Evolutionary conservation across 805 yeast species (phyloP).

Genomic region (Wickerhamiella spandovensis): DNA sequence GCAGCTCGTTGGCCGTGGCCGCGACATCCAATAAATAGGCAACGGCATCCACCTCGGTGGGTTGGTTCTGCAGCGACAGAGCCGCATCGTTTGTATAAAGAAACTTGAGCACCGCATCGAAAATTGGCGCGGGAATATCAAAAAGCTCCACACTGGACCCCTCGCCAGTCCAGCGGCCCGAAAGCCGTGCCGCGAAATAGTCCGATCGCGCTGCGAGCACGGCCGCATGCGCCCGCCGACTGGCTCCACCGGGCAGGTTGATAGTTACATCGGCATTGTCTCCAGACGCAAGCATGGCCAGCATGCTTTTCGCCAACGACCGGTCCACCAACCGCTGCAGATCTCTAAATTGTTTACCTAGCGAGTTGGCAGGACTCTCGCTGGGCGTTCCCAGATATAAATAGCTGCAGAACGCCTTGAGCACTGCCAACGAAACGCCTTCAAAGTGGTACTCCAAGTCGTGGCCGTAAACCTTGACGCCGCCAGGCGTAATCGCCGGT

Average conservation of each 20-base stretch:
- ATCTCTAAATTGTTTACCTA: slow-evolving; percentile 11
- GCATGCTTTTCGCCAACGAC: slow-evolving; percentile 10
- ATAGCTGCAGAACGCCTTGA: background rate
- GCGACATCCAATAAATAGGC: slow-evolving; percentile 11
- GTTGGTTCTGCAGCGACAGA: background rate
- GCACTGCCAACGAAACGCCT: background rate
- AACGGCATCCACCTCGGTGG: slow-evolving; percentile 1
- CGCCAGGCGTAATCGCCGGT: background rate
- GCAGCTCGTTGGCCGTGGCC: slow-evolving; percentile 14
- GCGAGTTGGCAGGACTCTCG: slow-evolving; percentile 3
- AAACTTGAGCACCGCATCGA: background rate
- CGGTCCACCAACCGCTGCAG: slow-evolving; percentile 8
- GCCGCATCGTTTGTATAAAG: background rate
- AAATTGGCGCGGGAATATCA: background rate
- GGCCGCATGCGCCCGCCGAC: background rate
- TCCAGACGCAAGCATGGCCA: slow-evolving; percentile 7
- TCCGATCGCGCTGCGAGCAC: slow-evolving; percentile 7
- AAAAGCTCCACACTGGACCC: background rate
- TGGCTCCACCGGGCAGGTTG: background rate
- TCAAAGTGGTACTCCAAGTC: background rate
- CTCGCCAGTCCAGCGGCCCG: background rate
- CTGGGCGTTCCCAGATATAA: slow-evolving; percentile 3
- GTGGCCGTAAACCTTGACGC: background rate
- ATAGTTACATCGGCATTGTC: slow-evolving; percentile 11
- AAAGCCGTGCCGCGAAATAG: slow-evolving; percentile 8